Base-by-base conservation (phyloP, 169 alveolate genomes). In the Cryptosporidium ubiquitum region DNA sequence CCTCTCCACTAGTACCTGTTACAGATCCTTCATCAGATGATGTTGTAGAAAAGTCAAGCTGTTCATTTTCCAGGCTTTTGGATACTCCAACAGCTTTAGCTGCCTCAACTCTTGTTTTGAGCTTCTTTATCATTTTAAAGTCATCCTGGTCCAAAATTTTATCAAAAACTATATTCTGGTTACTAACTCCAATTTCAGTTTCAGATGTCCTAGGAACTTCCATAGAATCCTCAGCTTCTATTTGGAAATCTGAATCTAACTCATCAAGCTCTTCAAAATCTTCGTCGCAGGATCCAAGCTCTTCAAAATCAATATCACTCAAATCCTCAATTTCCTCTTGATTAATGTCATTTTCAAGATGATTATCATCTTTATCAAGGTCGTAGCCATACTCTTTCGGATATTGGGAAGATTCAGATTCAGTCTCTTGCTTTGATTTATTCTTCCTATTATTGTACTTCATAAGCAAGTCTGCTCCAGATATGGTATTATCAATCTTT, bases 391-490 rank as follows among this genome's bases (percentile, higher is more conserved):
- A 68, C 64, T 91, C 92, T 55, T 44, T 75, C 14, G 37, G 49
- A 33, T 61, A 70, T 42, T 74, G 91, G 26, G 61, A 85, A 35
- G 85, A 86, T 35, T 85, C 85, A 44, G 61, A 73, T 29, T 69
- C 69, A 68, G 79, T 86, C 58, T 70, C 86, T 6, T 49, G 26
- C 29, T 40, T 58, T 7, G 52, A 31, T 10, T 40, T 55, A 37
- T 68, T 91, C 84, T 91, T 91, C 33, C 86, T 91, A 16, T 85
- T 79, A 44, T 89, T 91, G 40, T 84, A 70, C 55, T 86, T 85
- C 70, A 84, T 79, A 37, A 95, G 86, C 20, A 94, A 84, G 23
- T 95, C 97, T 35, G 91, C 84, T 9, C 97, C 97, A 39, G 94
- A 95, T 35, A 95, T 86, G 23, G 93, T 91, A 49, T 68, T 75